Conservation (phyloP, 768 basidiomycete genomes). For the Leucosporidium yakuticum region DNA sequence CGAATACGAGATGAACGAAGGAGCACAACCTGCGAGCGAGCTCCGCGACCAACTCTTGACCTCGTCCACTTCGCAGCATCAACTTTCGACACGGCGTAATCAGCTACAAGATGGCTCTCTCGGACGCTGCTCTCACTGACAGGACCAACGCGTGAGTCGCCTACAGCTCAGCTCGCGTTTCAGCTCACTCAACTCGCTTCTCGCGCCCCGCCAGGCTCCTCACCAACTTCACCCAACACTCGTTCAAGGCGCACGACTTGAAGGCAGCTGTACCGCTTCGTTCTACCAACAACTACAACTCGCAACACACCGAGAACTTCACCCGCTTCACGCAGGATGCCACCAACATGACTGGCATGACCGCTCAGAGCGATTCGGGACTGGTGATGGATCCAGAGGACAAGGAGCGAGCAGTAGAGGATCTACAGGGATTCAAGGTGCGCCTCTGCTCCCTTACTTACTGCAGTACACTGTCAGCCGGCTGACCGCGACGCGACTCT, state of each 20-base stretch:
- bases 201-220: conserved; percentile 11
- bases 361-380: conserved; percentile 16
- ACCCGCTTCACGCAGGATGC: conserved; percentile 24
- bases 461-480: not conserved
- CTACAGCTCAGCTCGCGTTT: not conserved
- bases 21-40: too few relatives aligned
- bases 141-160: conserved; percentile 20
- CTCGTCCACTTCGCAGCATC: not conserved
- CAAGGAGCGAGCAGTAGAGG: conserved; percentile 8
- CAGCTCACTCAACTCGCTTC: not conserved
- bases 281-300: not conserved
- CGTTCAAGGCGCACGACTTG: conserved; percentile 10
- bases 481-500: not conserved
- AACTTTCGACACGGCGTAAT: too few relatives aligned
- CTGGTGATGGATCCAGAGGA: conserved; percentile 21
- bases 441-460: not conserved
- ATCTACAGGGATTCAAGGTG: conserved; percentile 33
- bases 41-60: not conserved
- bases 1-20: too few relatives aligned
- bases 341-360: conserved; percentile 10
- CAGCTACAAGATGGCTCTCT: not conserved
- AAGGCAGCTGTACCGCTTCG: not conserved
- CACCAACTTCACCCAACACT: conserved; percentile 1
- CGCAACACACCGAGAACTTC: conserved; percentile 17
- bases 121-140: not conserved